A percentile compares a stretch with the other conserved stretches of the same genome.
phyloP scores from a whole-genome alignment of 352 stramenopile species.

The Globisporangium orthogonon region DNA sequence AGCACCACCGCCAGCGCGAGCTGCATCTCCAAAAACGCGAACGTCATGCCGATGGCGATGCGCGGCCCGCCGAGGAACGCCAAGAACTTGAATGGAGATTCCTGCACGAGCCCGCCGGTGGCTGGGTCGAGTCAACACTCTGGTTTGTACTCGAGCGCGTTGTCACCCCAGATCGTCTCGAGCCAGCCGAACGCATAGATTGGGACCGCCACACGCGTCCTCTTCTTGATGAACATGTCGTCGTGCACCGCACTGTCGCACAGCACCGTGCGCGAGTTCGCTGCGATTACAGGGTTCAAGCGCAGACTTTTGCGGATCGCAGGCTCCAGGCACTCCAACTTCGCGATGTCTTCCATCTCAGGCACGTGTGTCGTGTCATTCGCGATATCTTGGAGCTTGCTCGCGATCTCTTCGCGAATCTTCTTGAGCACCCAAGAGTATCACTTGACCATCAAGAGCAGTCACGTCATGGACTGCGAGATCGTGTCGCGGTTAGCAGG shows the following conservation, averaged over 20 bases:
- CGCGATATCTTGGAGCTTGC: slow-evolving; percentile 20
- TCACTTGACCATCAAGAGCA: slow-evolving; percentile 65
- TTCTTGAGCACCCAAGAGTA: slow-evolving; percentile 31
- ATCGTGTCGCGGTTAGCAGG: slow-evolving; percentile 76
- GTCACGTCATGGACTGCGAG: slow-evolving; percentile 63
- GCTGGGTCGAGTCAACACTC: slow-evolving; percentile 36
- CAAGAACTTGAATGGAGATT: slow-evolving; percentile 34
- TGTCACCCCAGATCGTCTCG: slow-evolving; percentile 31
- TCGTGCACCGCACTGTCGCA: slow-evolving; percentile 36
- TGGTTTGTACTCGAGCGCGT: slow-evolving; percentile 36
- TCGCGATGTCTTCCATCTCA: slow-evolving; percentile 26
- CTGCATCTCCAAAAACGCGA: slow-evolving; percentile 39
- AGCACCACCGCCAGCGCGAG: slow-evolving; percentile 26
- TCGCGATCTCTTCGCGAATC: slow-evolving; percentile 27
- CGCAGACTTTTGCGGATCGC: slow-evolving; percentile 42
- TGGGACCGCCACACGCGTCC: slow-evolving; percentile 26
- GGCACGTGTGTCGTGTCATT: neutral
- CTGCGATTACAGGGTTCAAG: slow-evolving; percentile 34
- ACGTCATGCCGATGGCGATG: slow-evolving; percentile 35
- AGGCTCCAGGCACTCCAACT: slow-evolving; percentile 43
- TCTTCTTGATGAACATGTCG: slow-evolving; percentile 31
- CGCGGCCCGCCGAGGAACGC: slow-evolving; percentile 40
- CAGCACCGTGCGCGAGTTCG: slow-evolving; percentile 26
- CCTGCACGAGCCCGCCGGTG: slow-evolving; percentile 18
- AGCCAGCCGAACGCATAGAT: slow-evolving; percentile 35